These are phyloP conservation scores for Annulohypoxylon maeteangense DNA, from an alignment of 495 filamentous ascomycete species.

Conservation along the genomic window DNA sequence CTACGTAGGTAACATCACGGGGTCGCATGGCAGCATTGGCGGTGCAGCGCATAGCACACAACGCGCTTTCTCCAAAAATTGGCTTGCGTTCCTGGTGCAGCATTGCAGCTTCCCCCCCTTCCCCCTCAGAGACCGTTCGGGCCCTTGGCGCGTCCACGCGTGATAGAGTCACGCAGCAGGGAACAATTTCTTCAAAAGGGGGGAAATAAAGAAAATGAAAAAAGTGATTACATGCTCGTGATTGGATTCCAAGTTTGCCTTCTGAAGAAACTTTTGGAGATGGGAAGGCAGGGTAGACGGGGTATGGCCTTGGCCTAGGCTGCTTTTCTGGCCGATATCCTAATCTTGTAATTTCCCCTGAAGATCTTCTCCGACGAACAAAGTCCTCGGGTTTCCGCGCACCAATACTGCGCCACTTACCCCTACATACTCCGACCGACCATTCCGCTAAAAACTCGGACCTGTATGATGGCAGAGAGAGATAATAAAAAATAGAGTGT, in stretches of 20 bases:
- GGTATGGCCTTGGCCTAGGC: background rate
- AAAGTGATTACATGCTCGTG: background rate
- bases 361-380: slow-evolving; percentile 11
- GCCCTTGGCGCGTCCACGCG: slow-evolving; percentile 36
- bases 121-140: slow-evolving; percentile 28
- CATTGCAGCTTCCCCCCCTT: slow-evolving; percentile 16
- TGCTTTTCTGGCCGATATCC: background rate
- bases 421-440: background rate
- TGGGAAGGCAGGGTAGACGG: background rate
- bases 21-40: slow-evolving; percentile 16
- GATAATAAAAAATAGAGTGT: background rate
- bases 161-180: slow-evolving; percentile 32
- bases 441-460: background rate
- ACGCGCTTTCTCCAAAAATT: slow-evolving; percentile 29
- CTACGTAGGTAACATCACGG: slow-evolving; percentile 30
- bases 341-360: slow-evolving; percentile 25
- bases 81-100: slow-evolving; percentile 5
- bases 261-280: slow-evolving; percentile 16
- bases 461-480: background rate
- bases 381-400: background rate
- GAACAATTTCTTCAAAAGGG: slow-evolving; percentile 18
- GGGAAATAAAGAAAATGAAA: background rate
- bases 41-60: background rate
- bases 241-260: slow-evolving; percentile 29
- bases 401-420: slow-evolving; percentile 1